A percentile compares a stretch with the other conserved stretches of the same genome.
phyloP scores from a whole-genome alignment of 345 rosid genomes.

The Eucalyptus cladocalyx region DNA sequence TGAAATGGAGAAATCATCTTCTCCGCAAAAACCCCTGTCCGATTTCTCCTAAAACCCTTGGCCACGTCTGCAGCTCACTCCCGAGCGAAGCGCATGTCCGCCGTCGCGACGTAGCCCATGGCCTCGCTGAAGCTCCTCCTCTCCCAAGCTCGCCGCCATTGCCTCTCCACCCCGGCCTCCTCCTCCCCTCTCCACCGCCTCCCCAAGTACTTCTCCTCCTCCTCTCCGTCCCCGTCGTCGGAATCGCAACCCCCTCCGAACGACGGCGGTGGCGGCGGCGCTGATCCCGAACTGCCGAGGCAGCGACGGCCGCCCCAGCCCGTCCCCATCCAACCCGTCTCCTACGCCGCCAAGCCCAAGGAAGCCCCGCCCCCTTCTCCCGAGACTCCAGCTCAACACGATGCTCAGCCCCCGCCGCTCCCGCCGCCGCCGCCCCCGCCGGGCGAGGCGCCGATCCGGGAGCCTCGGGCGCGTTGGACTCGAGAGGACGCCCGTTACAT shows the following conservation, averaged over 20 bases:
- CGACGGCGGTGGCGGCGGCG: neutral
- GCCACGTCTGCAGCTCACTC: neutral
- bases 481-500: slow-evolving; percentile 73
- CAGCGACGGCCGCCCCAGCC: neutral
- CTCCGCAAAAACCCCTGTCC: neutral
- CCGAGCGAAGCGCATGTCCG: neutral
- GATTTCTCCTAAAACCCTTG: neutral
- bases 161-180: slow-evolving; percentile 6
- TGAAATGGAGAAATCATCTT: neutral
- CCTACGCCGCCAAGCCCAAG: slow-evolving; percentile 53
- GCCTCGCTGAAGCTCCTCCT: slow-evolving; percentile 40
- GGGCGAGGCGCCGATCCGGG: neutral
- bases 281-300: neutral
- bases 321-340: slow-evolving; percentile 35
- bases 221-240: neutral
- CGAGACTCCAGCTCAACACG: neutral
- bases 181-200: slow-evolving; percentile 10
- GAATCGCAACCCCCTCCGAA: neutral
- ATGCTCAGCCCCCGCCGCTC: neutral
- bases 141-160: slow-evolving; percentile 39
- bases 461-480: slow-evolving; percentile 18
- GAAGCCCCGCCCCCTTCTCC: neutral
- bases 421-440: neutral
- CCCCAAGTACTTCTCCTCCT: slow-evolving; percentile 15
- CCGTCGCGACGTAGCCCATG: slow-evolving; percentile 10